Evolutionary conservation across 208 protist species (phyloP), one percentile per base, ranked within the genome.

Genomic region (Acanthamoeba lenticulata): DNA sequence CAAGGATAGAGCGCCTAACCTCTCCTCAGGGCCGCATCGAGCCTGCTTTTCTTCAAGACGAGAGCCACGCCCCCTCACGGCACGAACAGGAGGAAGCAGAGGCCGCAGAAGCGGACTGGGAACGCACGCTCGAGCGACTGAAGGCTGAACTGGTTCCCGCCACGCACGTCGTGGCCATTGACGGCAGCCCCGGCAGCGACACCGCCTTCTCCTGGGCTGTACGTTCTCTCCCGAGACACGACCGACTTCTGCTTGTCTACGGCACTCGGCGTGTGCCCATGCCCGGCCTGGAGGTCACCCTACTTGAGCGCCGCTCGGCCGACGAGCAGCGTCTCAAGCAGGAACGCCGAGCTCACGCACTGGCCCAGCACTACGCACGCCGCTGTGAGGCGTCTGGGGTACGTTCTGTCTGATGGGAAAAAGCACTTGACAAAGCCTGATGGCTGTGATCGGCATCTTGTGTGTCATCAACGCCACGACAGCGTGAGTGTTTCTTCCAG

Each of bases 281-380:
- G 65, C 65, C 65, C 9, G 65, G 65, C 1, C 65, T 74, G 11
- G 65, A 74, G 29, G 65, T 74, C 29, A 74, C 65, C 29, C 65
- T 74, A 9, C 65, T 74, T 19, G 65, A 74, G 38, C 65, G 65
- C 29, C 65, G 65, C 27, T 74, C 65, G 27, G 65, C 65, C 6
- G 65, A 74, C 65, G 65, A 74, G n/a, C 65, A 74, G 9, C 65
- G 36, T 0, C 65, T 21, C 65, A 34, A 40, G n/a, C 65, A 42
- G 29, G 29, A 29, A 6, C 65, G 65, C 65, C 29, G 38, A 19
- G 36, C 13, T 7, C 65, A 29, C 36, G 29, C 65, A 7, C 65
- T 74, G 6, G 65, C 65, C n/a, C 65, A 74, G 65, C 65, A 74
- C 65, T 74, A 74, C 65, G 65, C 65, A 21, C n/a, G n/a, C 65